Evolutionary conservation across 805 yeast species (phyloP).

Genomic region (Pichia nanzhaoensis): DNA sequence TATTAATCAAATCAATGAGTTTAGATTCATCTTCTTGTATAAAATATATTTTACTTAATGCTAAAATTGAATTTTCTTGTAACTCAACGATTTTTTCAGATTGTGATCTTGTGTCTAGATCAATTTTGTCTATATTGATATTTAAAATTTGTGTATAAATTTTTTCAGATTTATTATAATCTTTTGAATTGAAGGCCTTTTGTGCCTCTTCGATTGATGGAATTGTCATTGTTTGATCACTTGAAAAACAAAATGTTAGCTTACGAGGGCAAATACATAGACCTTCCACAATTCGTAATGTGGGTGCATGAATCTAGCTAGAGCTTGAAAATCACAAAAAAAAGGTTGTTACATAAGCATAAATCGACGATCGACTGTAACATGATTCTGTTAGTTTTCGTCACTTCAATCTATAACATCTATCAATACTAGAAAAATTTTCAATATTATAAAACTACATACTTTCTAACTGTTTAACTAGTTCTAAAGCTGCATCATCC

Average conservation of each 20-base stretch:
- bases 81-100: constrained; percentile 41
- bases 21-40: constrained; percentile 39
- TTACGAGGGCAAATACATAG: neutral
- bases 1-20: constrained; percentile 55
- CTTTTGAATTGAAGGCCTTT: constrained; percentile 42
- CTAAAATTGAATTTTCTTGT: constrained; percentile 66
- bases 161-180: constrained; percentile 52
- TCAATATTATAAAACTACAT: no score
- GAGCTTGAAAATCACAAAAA: no score
- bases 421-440: no score
- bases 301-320: no score
- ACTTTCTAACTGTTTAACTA: constrained; percentile 25
- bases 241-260: neutral
- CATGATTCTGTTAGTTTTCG: no score
- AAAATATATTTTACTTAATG: constrained; percentile 68
- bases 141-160: constrained; percentile 47
- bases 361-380: neutral
- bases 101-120: constrained; percentile 12
- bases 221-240: constrained; percentile 20
- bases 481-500: constrained; percentile 36
- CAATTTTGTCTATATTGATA: constrained; percentile 12
- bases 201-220: constrained; percentile 53
- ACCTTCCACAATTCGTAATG: no score
- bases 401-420: no score
- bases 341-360: neutral